A percentile compares a stretch with the other conserved stretches of the same genome.
phyloP scores from a whole-genome alignment of 1,284 basidiomycete species.

The Boletellus sp. region DNA sequence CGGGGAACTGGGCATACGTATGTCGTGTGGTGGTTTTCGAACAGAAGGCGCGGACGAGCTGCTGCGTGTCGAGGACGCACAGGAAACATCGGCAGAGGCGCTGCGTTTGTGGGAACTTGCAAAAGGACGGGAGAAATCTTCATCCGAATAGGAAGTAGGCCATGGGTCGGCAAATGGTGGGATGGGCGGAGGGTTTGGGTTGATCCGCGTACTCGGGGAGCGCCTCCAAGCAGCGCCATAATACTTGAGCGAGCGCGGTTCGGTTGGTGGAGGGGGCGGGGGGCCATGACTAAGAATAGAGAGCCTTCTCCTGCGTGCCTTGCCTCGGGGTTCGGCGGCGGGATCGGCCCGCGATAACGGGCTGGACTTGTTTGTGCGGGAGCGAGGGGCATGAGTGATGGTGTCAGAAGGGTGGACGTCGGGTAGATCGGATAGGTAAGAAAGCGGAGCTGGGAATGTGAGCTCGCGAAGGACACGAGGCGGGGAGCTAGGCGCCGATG shows the following conservation, averaged over 20 bases:
- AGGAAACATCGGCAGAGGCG: conserved; percentile 41
- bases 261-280: conserved; percentile 44
- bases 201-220: conserved; percentile 11
- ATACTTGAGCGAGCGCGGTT: conserved; percentile 49
- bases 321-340: conserved; percentile 10
- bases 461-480: conserved; percentile 50
- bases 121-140: conserved; percentile 37
- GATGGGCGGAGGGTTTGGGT: conserved; percentile 1
- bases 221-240: conserved; percentile 56
- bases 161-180: conserved; percentile 16
- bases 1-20: conserved; percentile 35
- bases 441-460: conserved; percentile 55
- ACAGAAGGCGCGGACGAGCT: conserved; percentile 31
- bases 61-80: conserved; percentile 41
- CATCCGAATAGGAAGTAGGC: conserved; percentile 33
- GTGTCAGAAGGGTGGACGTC: conserved; percentile 10
- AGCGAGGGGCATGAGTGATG: conserved; percentile 35
- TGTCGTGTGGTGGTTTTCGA: conserved; percentile 12
- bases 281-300: conserved; percentile 23
- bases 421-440: conserved; percentile 22
- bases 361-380: conserved; percentile 32
- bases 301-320: conserved; percentile 14
- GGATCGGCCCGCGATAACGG: conserved; percentile 22
- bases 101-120: conserved; percentile 36
- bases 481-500: conserved; percentile 15